phyloP scores from a whole-genome alignment of 129 eudicot genomes.

The Flaveria bidentis region DNA sequence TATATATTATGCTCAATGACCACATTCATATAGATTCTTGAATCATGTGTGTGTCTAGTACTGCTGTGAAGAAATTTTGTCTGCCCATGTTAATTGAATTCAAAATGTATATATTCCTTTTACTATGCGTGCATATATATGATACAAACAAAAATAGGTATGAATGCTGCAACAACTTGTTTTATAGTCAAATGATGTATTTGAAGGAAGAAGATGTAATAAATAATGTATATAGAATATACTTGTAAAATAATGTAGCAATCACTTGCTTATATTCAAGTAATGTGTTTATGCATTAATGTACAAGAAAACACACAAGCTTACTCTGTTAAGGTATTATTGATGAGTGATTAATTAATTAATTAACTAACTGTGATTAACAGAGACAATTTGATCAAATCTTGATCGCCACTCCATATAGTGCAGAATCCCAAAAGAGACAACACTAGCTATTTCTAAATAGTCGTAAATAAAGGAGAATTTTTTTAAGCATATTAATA shows the following conservation, averaged over 20 bases:
- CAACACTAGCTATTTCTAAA: constrained; percentile 38
- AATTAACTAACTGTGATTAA: background rate
- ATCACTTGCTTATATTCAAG: constrained; percentile 1
- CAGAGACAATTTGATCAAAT: constrained; percentile 27
- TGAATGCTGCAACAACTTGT: background rate
- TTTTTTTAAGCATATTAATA: constrained; percentile 12
- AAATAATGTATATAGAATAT: background rate
- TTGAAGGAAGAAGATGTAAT: background rate
- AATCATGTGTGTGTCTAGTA: background rate
- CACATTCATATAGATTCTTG: background rate
- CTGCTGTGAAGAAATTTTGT: background rate
- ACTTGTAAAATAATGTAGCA: background rate
- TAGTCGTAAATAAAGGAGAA: constrained; percentile 29
- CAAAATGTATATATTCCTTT: background rate
- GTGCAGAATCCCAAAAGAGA: constrained; percentile 45
- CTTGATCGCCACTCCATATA: constrained; percentile 33
- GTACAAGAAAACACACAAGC: constrained; percentile 5
- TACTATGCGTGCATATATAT: background rate
- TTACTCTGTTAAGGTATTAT: constrained; percentile 15
- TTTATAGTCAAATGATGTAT: background rate
- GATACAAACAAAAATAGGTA: background rate
- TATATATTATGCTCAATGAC: background rate
- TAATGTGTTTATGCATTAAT: constrained; percentile 12
- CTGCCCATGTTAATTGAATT: background rate
- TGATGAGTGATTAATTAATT: background rate